Base-by-base conservation (phyloP, 108 stramenopile species). In the Ochromonas danica region DNA sequence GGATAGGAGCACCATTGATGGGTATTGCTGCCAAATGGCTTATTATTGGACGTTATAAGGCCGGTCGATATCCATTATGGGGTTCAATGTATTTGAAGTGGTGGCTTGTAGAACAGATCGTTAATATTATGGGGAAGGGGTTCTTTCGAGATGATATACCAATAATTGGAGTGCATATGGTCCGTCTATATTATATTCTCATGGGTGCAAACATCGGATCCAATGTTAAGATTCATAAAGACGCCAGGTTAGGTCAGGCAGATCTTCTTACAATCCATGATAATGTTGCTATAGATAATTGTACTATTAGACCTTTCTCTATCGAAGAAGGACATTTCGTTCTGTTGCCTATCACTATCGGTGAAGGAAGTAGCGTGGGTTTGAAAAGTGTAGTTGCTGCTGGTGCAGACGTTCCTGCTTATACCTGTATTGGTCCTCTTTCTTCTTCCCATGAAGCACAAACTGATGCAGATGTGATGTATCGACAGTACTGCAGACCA, bases 21-120 rank as follows among this genome's bases (percentile, higher is more conserved):
- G 67, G 67, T 70, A 42, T 70, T 40, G 14, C 22, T 38, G 14
- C 22, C 6, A 70, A 70, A 22, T 70, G 67, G 67, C 6, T 70
- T 38, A 70, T 70, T 70, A 70, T 70, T 22, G 67, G 67, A 6
- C 6, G 22, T 6, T 70, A 70, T 22, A 70, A 70, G 22, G 40
- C 67, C 22, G 67, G 67, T 70, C 67, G 67, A 6, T 70, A 70
- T 22, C 67, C 67, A 14, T 22, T 70, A 14, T 70, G 67, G 67
- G 67, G 67, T 22, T 38, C 41, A 6, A 70, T 70, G 67, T 70
- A 70, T 42, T 22, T 70, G 41, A 70, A 70, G 22, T 70, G 67
- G 67, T 70, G 67, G 67, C 6, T 70, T 70, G 67, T 70, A 22
- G 67, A 70, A 70, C 67, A 70, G 22, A 70, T 70, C 14, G 22